Evolutionary conservation across 441 rosid genomes (phyloP), one percentile per base, ranked within the genome.

Genomic region (Croton laevigatus): DNA sequence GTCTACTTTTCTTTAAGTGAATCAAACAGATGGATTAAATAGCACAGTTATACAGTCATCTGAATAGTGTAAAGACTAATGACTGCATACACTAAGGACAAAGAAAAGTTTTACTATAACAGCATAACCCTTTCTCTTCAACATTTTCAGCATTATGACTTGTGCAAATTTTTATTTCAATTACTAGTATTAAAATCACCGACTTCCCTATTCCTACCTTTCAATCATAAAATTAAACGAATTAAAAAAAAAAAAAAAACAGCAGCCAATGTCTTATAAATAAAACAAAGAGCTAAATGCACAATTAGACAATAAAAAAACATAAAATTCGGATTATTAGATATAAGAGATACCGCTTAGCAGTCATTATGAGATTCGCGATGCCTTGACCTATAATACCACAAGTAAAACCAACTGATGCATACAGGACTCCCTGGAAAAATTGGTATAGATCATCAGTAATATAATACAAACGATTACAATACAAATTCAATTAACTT

Each of bases 301-400:
- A 64, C 7, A 23, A 46, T 7, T 45, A 46, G n/a, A 2, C 6
- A 40, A 16, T 8, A 6, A 37, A 16, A 27, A 20, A 22, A 12
- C 4, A 13, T 12, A 62, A 13, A 44, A n/a, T 37, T 22, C n/a
- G n/a, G 62, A 55, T 16, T 1, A 59, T 55, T 37, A 73, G 62
- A 55, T 53, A 23, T 44, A 37, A 19, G 34, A 5, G 14, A 59
- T 86, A 92, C 98, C 96, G 79, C 79, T 95, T 95, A 49, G 95
- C 97, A 51, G 84, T 92, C 99, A 95, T 92, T 45, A 92, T 85
- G 73, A 83, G 67, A 83, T 95, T 95, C 53, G 98, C 98, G 55
- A 90, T 89, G 75, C 99, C 98, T 80, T 93, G 97, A 62, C 97
- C 98, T 17, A 93, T 75, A 17, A 95, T 82, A 61, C 99, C 98